Evolutionary conservation across 2,329 filamentous ascomycete species (phyloP).

Genomic region (Aureobasidium sp.): DNA sequence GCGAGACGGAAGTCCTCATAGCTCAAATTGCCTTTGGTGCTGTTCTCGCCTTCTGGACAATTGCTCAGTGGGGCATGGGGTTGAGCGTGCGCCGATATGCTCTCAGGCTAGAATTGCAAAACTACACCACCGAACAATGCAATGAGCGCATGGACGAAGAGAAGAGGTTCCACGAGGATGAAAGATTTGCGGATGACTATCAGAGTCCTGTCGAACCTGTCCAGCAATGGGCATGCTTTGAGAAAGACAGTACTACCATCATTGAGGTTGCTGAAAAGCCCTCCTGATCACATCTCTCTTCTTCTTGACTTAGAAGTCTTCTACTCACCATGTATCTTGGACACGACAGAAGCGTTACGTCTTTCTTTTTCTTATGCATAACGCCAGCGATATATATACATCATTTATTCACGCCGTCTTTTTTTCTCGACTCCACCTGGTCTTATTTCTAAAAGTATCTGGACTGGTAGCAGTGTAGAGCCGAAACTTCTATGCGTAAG

Average conservation of each 20-base stretch:
- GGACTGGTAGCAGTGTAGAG: background rate
- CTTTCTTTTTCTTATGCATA: background rate
- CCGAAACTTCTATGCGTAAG: background rate
- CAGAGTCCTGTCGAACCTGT: background rate
- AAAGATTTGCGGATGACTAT: background rate
- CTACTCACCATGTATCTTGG: background rate
- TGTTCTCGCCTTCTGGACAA: constrained; percentile 44
- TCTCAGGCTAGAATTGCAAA: constrained; percentile 10
- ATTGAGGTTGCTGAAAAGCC: background rate
- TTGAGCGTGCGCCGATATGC: constrained; percentile 13
- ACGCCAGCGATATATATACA: background rate
- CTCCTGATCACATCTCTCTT: background rate
- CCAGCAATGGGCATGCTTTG: background rate
- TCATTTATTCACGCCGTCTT: background rate
- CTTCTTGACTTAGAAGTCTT: background rate
- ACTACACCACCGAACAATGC: background rate
- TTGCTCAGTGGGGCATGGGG: constrained; percentile 34
- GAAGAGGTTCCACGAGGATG: constrained; percentile 10
- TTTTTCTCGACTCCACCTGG: background rate
- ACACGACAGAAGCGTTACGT: constrained; percentile 1
- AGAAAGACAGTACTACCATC: background rate
- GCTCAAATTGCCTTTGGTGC: constrained; percentile 24
- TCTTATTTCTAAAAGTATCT: background rate
- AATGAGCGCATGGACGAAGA: background rate
- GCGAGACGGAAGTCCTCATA: constrained; percentile 9